phyloP scores from a whole-genome alignment of 306 rosid genomes.

The Prunus padus region DNA sequence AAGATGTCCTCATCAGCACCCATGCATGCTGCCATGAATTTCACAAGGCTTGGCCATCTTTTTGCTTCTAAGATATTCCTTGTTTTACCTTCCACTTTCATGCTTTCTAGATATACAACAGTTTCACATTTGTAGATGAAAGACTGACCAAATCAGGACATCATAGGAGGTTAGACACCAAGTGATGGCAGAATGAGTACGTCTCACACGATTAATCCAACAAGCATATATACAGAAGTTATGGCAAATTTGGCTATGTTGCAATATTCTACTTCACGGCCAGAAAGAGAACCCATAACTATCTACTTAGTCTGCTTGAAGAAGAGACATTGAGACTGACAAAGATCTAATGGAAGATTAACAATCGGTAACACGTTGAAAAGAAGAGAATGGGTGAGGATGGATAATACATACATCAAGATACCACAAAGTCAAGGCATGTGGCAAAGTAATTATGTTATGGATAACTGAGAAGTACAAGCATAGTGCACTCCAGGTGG shows the following conservation, averaged over 20 bases:
- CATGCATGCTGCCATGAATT: not conserved
- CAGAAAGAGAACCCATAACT: not conserved
- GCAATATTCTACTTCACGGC: not conserved
- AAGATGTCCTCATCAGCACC: too few species aligned
- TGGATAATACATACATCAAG: not conserved
- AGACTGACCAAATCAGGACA: not conserved
- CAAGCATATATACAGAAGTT: not conserved
- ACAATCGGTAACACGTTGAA: not conserved
- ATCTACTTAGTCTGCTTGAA: not conserved
- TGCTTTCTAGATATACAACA: not conserved
- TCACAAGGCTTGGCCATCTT: not conserved
- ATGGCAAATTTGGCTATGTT: not conserved
- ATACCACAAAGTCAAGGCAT: not conserved
- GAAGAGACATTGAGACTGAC: not conserved
- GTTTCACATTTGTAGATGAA: not conserved
- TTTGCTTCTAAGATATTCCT: not conserved
- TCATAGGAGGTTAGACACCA: not conserved
- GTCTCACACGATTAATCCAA: not conserved
- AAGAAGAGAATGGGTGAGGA: not conserved
- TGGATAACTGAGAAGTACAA: not conserved
- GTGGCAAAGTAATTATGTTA: not conserved
- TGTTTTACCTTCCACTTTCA: not conserved
- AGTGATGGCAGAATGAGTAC: not conserved
- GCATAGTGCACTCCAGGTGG: not conserved
- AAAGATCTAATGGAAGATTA: not conserved